Evolutionary conservation across 371 early-diverging fungal genomes (phyloP).

Genomic region (Dinochytrium kinnereticum): DNA sequence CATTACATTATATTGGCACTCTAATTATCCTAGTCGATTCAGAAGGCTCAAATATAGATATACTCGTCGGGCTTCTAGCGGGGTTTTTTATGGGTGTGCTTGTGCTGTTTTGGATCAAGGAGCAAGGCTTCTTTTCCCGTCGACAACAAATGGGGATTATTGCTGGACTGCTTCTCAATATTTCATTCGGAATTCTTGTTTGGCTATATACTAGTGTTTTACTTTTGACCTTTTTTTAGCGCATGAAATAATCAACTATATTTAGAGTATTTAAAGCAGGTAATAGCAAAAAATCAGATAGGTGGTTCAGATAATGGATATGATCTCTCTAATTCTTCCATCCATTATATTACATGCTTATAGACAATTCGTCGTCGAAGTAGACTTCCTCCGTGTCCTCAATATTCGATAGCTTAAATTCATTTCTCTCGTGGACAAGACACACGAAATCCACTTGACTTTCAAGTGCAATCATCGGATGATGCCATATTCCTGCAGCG

Average conservation of each 20-base stretch:
- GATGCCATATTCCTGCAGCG: conserved; percentile 83
- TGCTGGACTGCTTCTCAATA: conserved; percentile 69
- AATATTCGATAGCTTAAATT: not conserved
- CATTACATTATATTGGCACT: conserved; percentile 7
- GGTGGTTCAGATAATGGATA: too few relatives aligned
- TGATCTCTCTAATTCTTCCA: too few relatives aligned
- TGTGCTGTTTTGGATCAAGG: conserved; percentile 70
- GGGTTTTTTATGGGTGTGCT: conserved; percentile 74
- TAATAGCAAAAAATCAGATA: too few relatives aligned
- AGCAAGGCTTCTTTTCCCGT: conserved; percentile 64
- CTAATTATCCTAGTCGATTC: conserved; percentile 1
- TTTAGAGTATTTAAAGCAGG: not conserved
- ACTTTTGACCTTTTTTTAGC: not conserved
- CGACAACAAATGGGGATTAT: conserved; percentile 73
- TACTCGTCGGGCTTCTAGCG: conserved; percentile 66
- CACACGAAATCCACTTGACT: conserved; percentile 36
- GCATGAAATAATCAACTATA: not conserved
- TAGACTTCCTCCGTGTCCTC: conserved; percentile 45
- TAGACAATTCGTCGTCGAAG: conserved; percentile 16
- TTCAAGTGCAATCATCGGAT: conserved; percentile 79
- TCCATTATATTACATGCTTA: too few relatives aligned
- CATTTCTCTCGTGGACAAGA: conserved; percentile 38
- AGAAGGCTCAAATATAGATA: conserved; percentile 67
- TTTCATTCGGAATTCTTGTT: conserved; percentile 65
- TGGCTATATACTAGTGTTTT: not conserved